Percentiles rank a stretch among this genome's conserved stretches.
phyloP scores from a whole-genome alignment of 129 eudicot genomes.

The Kitagawia praeruptora region DNA sequence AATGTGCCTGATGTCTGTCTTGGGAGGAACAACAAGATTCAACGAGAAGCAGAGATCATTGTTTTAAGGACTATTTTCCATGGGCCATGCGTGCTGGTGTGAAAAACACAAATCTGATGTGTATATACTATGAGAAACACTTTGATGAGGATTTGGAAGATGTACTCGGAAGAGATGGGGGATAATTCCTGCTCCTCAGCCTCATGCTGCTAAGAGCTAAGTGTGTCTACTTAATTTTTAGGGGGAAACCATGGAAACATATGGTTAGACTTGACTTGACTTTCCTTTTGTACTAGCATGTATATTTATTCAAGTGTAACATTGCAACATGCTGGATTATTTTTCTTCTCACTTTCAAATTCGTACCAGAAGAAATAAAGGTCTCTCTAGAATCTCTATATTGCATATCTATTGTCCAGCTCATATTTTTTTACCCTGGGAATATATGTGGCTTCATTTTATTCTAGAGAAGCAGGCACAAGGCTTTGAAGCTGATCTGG shows the following conservation, averaged over 20 bases:
- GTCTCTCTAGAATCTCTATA: neutral
- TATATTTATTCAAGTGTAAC: neutral
- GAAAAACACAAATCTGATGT: constrained; percentile 51
- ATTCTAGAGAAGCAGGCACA: too few species aligned
- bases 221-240: neutral
- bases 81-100: constrained; percentile 71
- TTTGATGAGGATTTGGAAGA: constrained; percentile 58
- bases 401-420: neutral
- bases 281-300: neutral
- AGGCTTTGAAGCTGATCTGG: too few species aligned
- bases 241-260: neutral
- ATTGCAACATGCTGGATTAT: neutral
- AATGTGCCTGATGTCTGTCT: constrained; percentile 77
- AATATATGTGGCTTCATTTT: neutral
- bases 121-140: constrained; percentile 58
- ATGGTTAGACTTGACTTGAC: neutral
- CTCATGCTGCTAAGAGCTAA: neutral
- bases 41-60: constrained; percentile 53
- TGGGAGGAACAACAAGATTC: constrained; percentile 82
- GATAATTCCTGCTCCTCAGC: constrained; percentile 48
- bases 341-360: too few species aligned
- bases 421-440: neutral
- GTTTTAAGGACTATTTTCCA: constrained; percentile 69
- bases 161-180: constrained; percentile 69
- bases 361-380: neutral